These are phyloP conservation scores for Fusarium sp. DNA, from an alignment of 2,329 filamentous ascomycete species.

Conservation along the genomic window DNA sequence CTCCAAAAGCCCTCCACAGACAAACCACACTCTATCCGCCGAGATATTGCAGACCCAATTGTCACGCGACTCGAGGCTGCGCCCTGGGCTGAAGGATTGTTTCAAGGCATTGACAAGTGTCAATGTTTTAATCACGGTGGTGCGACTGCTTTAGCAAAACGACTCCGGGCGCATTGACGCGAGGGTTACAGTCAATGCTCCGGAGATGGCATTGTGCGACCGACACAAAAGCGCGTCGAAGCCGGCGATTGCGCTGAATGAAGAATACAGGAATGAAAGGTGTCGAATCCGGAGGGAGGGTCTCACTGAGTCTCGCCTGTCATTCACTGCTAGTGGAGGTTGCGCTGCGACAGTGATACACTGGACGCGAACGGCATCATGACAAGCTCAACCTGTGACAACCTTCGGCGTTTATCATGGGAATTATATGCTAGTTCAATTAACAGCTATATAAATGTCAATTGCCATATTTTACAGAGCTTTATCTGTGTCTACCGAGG, in stretches of 20 bases:
- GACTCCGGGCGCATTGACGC: background rate
- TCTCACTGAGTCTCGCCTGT: no score
- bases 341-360: background rate
- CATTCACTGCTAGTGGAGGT: no score
- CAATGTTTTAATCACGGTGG: conserved; percentile 18
- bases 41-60: background rate
- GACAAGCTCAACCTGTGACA: background rate
- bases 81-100: conserved; percentile 42
- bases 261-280: no score
- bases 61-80: conserved; percentile 24
- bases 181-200: conserved; percentile 46
- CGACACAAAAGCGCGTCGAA: conserved; percentile 53
- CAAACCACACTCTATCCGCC: background rate
- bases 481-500: no score
- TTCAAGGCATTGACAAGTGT: conserved; percentile 44
- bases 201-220: conserved; percentile 48
- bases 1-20: background rate
- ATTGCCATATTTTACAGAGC: no score
- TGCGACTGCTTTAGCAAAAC: conserved; percentile 20
- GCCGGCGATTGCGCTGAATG: conserved; percentile 31
- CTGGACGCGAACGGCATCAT: background rate
- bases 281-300: no score
- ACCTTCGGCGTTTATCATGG: no score
- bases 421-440: no score
- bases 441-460: no score